Evolutionary conservation across 1,284 basidiomycete species (phyloP).

Genomic region (Athelia psychrophila): DNA sequence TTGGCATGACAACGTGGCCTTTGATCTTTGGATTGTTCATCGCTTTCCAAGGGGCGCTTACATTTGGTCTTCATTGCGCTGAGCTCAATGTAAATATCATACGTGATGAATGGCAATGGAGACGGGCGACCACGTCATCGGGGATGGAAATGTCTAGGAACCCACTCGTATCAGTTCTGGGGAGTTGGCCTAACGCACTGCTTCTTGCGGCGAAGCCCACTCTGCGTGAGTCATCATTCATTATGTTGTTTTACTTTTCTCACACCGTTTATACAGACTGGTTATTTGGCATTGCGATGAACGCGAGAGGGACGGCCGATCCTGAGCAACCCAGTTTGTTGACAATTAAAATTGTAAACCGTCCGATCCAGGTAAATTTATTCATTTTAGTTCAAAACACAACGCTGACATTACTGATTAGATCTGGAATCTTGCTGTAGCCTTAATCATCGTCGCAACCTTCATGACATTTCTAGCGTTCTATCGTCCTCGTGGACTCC

Average conservation of each 20-base stretch:
- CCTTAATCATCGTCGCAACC: background rate
- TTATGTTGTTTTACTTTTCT: conserved; percentile 13
- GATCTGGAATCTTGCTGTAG: background rate
- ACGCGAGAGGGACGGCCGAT: conserved; percentile 8
- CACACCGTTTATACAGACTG: conserved; percentile 17
- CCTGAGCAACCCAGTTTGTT: conserved; percentile 7
- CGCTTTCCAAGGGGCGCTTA: background rate
- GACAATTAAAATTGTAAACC: too few species aligned
- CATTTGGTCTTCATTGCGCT: background rate
- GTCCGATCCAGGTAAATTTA: background rate
- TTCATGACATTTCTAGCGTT: conserved; percentile 8
- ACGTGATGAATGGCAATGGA: background rate
- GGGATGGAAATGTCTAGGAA: background rate
- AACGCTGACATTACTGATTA: background rate
- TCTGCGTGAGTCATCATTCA: background rate
- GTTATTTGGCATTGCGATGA: conserved; percentile 29
- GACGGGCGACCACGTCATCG: background rate
- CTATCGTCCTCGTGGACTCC: conserved; percentile 18
- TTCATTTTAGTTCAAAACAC: background rate
- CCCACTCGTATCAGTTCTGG: background rate
- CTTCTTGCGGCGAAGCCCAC: background rate
- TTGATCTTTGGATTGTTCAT: background rate
- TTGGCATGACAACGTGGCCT: background rate
- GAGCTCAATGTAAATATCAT: background rate
- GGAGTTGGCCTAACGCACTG: background rate